Base-by-base conservation (phyloP, 78 protist species). In the Dictyostelium capitatum region DNA sequence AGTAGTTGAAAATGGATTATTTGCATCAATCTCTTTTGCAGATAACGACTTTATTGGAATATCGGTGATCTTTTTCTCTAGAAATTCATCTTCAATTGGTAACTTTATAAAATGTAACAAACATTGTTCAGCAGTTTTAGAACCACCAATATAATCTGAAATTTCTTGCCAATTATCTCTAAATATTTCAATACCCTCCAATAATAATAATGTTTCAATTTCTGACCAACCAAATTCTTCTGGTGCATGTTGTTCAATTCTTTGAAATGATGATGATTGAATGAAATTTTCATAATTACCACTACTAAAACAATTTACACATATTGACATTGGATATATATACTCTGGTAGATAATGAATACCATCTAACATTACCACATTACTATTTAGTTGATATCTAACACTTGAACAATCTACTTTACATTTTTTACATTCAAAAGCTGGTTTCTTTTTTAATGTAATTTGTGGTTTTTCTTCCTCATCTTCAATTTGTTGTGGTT, bases 111-210 rank as follows among this genome's bases (percentile, higher is more conserved):
- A 96, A 23, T 96, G 97, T 1, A 74, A 20, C 12, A 96, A 50
- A 89, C 97, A 96, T 89, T 96, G 95, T 14, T 96, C 95, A 30
- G 90, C 81, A 0, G 95, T 89, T 64, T 92, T 96, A 5, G 97
- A 80, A 12, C 81, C 81, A 6, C 89, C 96, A 7, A 96, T 96
- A 46, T 92, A 89, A 0, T 82, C 90, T 0, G 96, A 89, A 23
- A 96, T 92, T 25, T 77, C 85, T 14, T 59, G 79, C 97, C 97
- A 96, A 28, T 57, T 73, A 28, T 77, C 94, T n/a, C 90, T 65
- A 56, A 81, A 70, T 20, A 69, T 89, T 56, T 96, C 97, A 3
- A 93, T 64, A 10, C 75, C 97, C 47, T 95, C 97, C 4, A 95
- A 81, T 5, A 95, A 56, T 19, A 80, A 54, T 11, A 91, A 79